Conservation (phyloP, 331 rosid genomes). For the Saraca asoca region DNA sequence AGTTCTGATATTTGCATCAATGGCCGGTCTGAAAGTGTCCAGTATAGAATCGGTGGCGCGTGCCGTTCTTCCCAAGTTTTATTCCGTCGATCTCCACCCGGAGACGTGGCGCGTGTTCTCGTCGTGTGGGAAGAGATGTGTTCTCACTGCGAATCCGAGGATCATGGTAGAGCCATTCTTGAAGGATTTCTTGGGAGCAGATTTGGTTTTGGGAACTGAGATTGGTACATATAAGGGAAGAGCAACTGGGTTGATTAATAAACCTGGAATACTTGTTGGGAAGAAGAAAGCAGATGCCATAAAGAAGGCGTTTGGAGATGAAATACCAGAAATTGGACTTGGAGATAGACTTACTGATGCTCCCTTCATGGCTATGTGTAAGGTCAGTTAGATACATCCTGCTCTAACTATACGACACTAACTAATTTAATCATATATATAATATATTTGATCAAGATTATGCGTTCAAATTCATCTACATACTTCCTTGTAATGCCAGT, state of each 20-base stretch:
- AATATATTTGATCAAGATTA: too few species aligned
- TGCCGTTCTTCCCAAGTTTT: conserved; percentile 81
- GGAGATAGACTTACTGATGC: conserved; percentile 73
- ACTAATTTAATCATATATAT: too few species aligned
- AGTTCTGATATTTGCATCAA: conserved; percentile 59
- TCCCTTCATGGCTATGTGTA: conserved; percentile 67
- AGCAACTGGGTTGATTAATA: conserved; percentile 64
- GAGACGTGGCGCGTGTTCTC: conserved; percentile 78
- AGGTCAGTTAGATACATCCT: conserved; percentile 36
- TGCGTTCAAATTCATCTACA: too few species aligned
- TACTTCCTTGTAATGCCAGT: too few species aligned
- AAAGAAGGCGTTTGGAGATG: conserved; percentile 52
- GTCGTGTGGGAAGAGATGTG: conserved; percentile 59
- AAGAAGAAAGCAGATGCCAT: conserved; percentile 68
- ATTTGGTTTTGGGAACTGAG: conserved; percentile 69
- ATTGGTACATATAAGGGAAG: conserved; percentile 47
- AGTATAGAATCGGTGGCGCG: conserved; percentile 71
- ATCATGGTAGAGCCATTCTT: conserved; percentile 76
- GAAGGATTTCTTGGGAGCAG: conserved; percentile 71
- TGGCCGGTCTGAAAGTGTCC: conserved; percentile 54
- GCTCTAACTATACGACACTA: neutral
- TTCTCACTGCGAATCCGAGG: conserved; percentile 73
- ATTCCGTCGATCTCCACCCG: conserved; percentile 59
- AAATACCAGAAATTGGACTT: conserved; percentile 61
- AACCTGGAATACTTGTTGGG: conserved; percentile 68